phyloP scores from a whole-genome alignment of 23 red algal genomes.

The Gracilariopsis chorda region DNA sequence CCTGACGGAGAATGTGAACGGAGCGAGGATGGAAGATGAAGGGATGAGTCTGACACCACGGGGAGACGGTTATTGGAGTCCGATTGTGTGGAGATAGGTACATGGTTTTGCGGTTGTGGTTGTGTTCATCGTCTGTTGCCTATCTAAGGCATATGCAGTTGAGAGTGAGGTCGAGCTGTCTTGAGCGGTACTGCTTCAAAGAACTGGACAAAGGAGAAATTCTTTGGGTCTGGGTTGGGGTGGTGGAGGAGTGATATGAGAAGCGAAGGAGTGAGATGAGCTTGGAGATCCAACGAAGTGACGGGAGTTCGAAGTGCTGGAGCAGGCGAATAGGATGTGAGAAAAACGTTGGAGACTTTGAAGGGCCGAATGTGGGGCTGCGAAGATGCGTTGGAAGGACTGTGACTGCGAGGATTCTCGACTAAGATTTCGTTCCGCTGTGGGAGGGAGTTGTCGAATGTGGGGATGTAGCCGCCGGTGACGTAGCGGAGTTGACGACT shows the following conservation, averaged over 20 bases:
- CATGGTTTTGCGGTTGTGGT: neutral
- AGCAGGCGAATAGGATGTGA: no score
- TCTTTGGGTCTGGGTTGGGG: neutral
- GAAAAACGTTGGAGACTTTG: neutral
- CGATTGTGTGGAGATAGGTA: neutral
- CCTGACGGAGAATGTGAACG: no score
- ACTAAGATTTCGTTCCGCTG: conserved; percentile 11
- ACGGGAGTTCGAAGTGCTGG: no score
- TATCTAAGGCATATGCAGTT: conserved; percentile 9
- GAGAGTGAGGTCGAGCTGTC: neutral
- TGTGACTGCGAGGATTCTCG: no score
- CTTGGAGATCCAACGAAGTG: no score
- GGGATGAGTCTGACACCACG: no score
- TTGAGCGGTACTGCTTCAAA: neutral
- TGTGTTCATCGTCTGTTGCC: conserved; percentile 1
- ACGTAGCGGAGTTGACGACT: neutral
- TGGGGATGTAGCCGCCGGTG: neutral
- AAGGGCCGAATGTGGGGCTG: neutral
- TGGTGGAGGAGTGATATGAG: no score
- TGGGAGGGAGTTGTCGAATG: neutral
- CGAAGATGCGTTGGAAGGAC: neutral
- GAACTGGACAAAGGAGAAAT: neutral
- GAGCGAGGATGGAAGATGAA: no score
- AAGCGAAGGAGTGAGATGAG: no score
- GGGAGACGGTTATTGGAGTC: no score